These are phyloP conservation scores for Houttuynia cordata DNA, from an alignment of 164 flowering plant species.

Conservation along the genomic window DNA sequence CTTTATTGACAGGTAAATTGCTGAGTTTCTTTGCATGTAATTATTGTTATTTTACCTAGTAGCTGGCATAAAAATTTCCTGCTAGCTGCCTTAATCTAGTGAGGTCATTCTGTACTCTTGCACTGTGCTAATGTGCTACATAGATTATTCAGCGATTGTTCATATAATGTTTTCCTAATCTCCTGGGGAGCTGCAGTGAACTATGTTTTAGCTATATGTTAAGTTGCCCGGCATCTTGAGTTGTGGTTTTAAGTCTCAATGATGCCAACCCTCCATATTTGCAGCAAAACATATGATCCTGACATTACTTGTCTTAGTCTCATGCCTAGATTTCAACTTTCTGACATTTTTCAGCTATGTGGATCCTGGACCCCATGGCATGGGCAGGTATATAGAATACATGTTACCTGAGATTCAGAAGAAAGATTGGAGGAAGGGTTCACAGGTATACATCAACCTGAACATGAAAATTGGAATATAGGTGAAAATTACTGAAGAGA, in stretches of 20 bases:
- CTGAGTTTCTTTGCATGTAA: background rate
- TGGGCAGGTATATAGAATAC: slow-evolving; percentile 74
- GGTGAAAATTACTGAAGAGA: no score
- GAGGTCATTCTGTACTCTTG: background rate
- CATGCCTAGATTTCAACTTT: background rate
- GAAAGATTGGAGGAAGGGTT: slow-evolving; percentile 84
- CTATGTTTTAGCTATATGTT: no score
- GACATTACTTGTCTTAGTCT: background rate
- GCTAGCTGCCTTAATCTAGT: background rate
- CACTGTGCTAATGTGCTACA: background rate
- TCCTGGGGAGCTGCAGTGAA: background rate
- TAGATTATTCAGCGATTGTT: background rate
- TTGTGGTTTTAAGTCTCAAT: no score
- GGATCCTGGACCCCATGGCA: slow-evolving; percentile 98
- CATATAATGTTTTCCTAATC: background rate
- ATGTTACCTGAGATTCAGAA: slow-evolving; percentile 88
- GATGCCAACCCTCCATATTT: no score
- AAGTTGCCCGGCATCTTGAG: no score
- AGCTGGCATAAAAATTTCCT: no score
- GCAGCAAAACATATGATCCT: no score
- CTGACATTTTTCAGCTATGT: slow-evolving; percentile 41
- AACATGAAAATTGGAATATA: no score
- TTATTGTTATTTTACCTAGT: background rate
- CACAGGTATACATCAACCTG: slow-evolving; percentile 49
- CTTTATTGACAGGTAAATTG: slow-evolving; percentile 74